Percentiles rank a stretch among this genome's conserved stretches.
These are phyloP conservation scores for Candida coquimbonensis DNA, from an alignment of 805 yeast species.

Conservation along the genomic window DNA sequence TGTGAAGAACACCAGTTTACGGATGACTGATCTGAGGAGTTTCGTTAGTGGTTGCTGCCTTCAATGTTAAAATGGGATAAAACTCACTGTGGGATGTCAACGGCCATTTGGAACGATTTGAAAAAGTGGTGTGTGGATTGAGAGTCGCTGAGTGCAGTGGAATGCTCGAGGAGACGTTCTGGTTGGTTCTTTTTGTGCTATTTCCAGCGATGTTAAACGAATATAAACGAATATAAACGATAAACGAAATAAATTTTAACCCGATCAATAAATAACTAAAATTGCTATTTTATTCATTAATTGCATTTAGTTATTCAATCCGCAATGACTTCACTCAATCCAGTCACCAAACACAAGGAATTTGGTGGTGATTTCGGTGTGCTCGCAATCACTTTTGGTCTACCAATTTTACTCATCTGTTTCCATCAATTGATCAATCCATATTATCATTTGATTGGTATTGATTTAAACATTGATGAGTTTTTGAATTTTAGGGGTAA, in stretches of 20 bases:
- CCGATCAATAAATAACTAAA: no score
- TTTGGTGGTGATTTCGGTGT: constrained; percentile 80
- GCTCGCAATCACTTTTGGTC: constrained; percentile 49
- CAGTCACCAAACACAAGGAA: constrained; percentile 63
- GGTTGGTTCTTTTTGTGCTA: no score
- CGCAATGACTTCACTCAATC: constrained; percentile 39
- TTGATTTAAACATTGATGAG: constrained; percentile 33
- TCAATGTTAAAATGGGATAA: no score
- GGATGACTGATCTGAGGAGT: constrained; percentile 46
- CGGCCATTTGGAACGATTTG: constrained; percentile 14
- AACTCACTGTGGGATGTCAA: constrained; percentile 22
- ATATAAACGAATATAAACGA: not conserved
- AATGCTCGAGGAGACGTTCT: no score
- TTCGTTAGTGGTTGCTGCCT: not conserved
- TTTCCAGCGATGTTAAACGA: not conserved
- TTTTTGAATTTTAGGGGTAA: constrained; percentile 29
- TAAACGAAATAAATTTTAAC: no score
- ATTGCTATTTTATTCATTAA: not conserved
- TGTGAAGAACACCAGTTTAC: constrained; percentile 67
- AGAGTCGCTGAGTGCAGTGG: no score
- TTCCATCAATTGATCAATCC: constrained; percentile 61
- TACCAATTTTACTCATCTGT: constrained; percentile 57
- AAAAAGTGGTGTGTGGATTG: no score
- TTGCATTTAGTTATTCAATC: not conserved
- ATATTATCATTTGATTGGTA: constrained; percentile 44